phyloP scores from a whole-genome alignment of 345 rosid genomes.

The Rhizophora apiculata region DNA sequence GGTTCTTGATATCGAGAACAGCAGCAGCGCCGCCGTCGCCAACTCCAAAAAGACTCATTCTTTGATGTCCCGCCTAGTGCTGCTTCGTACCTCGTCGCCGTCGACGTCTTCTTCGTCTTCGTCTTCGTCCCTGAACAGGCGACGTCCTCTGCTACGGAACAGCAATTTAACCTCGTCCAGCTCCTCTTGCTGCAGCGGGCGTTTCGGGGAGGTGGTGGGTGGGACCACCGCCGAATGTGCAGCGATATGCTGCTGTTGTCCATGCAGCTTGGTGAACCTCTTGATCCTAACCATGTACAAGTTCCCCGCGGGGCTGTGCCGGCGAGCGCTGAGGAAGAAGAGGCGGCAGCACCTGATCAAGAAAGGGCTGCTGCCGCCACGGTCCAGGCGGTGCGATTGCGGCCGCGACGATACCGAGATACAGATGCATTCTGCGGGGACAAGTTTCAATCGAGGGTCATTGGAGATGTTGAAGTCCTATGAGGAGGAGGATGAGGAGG shows the following conservation, averaged over 20 bases:
- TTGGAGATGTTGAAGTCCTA: slow-evolving; percentile 3
- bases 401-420: slow-evolving; percentile 30
- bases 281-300: slow-evolving; percentile 36
- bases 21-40: background rate
- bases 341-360: slow-evolving; percentile 33
- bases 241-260: slow-evolving; percentile 46
- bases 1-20: background rate
- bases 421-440: slow-evolving; percentile 16
- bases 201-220: slow-evolving; percentile 38
- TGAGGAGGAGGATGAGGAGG: slow-evolving; percentile 19
- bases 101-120: background rate
- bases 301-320: slow-evolving; percentile 41
- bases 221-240: slow-evolving; percentile 49
- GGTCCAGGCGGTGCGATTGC: slow-evolving; percentile 16
- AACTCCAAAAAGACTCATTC: background rate
- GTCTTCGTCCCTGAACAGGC: background rate
- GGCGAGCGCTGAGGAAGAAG: slow-evolving; percentile 35
- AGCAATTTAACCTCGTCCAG: background rate
- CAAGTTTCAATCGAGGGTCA: background rate
- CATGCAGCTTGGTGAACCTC: slow-evolving; percentile 38
- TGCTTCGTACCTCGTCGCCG: background rate
- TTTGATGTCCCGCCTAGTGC: background rate
- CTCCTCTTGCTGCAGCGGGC: slow-evolving; percentile 18
- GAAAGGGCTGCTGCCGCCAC: slow-evolving; percentile 28
- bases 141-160: slow-evolving; percentile 14